phyloP scores from a whole-genome alignment of 495 filamentous ascomycete genomes.

The Ramalina intermedia region DNA sequence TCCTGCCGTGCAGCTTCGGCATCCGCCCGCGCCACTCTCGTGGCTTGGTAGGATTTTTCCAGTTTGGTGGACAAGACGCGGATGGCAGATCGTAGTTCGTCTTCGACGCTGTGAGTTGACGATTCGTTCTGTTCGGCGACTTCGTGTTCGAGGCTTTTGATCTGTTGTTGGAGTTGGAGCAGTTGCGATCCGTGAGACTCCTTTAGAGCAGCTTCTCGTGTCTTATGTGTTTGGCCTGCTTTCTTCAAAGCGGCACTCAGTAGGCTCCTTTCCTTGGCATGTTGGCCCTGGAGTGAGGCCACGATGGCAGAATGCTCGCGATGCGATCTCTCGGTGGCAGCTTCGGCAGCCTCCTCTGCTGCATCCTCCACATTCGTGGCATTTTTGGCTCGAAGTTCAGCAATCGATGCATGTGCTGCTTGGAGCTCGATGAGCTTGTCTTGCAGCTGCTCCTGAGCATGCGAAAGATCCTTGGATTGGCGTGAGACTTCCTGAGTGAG shows the following conservation, averaged over 20 bases:
- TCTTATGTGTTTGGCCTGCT: constrained; percentile 22
- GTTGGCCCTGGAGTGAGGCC: constrained; percentile 27
- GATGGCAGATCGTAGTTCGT: constrained; percentile 27
- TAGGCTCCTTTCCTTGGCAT: constrained; percentile 29
- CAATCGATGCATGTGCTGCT: constrained; percentile 23
- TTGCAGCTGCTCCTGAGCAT: constrained; percentile 14
- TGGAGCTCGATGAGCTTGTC: constrained; percentile 22
- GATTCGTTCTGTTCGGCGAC: background rate
- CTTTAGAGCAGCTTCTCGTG: constrained; percentile 21
- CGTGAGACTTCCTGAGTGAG: constrained; percentile 17
- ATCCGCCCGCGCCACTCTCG: constrained; percentile 2
- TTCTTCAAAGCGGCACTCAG: constrained; percentile 25
- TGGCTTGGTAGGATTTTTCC: background rate
- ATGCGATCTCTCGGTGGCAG: constrained; percentile 26
- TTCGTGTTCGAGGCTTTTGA: constrained; percentile 1
- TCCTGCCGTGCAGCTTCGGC: constrained; percentile 7
- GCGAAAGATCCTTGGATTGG: constrained; percentile 5
- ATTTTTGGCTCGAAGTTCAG: background rate
- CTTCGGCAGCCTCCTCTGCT: constrained; percentile 9
- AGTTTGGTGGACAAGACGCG: constrained; percentile 17
- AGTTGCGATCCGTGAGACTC: constrained; percentile 6
- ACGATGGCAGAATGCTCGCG: constrained; percentile 26
- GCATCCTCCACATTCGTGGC: background rate
- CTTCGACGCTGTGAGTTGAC: background rate
- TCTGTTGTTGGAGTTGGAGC: background rate